phyloP scores from a whole-genome alignment of 1,284 basidiomycete genomes.

The Xerocomus alliaceus region DNA sequence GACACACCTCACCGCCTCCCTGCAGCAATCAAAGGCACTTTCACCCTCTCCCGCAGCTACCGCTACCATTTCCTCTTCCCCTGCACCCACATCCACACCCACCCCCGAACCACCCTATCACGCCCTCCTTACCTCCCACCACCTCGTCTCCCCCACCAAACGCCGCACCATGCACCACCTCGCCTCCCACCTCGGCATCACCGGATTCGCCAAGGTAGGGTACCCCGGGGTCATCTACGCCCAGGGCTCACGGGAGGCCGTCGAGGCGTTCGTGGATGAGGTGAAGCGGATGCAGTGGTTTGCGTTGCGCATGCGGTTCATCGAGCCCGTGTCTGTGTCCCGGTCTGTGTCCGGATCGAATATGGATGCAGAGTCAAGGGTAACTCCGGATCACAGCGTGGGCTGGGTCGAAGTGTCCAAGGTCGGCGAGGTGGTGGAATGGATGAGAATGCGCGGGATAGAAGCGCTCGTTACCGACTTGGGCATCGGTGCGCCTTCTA shows the following conservation, averaged over 20 bases:
- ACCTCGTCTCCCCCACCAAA: constrained; percentile 7
- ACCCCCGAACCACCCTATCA: neutral
- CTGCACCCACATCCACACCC: neutral
- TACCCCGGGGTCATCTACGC: constrained; percentile 78
- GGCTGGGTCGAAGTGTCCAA: constrained; percentile 59
- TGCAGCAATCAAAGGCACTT: neutral
- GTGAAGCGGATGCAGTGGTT: constrained; percentile 83
- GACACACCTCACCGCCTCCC: neutral
- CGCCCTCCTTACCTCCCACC: constrained; percentile 7
- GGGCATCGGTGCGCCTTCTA: constrained; percentile 60
- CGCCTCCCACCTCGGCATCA: neutral
- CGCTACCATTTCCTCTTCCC: neutral
- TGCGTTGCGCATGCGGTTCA: constrained; percentile 61
- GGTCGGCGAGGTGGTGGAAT: constrained; percentile 71
- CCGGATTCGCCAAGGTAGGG: constrained; percentile 48
- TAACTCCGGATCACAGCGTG: too few species aligned
- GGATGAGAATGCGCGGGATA: constrained; percentile 63
- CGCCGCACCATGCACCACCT: neutral
- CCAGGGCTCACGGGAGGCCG: constrained; percentile 54
- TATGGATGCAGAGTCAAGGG: neutral
- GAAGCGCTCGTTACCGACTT: constrained; percentile 66
- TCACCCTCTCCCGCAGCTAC: neutral
- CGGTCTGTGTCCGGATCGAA: neutral
- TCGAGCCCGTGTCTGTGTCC: constrained; percentile 28
- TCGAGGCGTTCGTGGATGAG: constrained; percentile 70